phyloP scores from a whole-genome alignment of 139 green algal genomes.

The Chlamydomonas eustigma region DNA sequence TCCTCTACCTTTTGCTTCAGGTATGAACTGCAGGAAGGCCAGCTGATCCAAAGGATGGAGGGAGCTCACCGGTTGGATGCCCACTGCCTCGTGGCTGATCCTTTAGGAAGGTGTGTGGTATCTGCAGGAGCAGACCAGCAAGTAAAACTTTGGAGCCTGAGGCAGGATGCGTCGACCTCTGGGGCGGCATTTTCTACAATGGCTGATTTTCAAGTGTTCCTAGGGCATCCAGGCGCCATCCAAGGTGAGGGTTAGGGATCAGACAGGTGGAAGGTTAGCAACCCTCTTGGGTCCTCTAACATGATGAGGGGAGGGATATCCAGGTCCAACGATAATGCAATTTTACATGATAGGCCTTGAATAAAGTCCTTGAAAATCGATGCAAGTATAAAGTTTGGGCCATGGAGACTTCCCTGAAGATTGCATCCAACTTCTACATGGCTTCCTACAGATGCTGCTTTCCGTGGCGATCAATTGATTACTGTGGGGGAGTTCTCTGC shows the following conservation, averaged over 20 bases:
- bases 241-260: too few relatives aligned
- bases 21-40: conserved; percentile 36
- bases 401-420: too few relatives aligned
- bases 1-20: neutral
- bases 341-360: too few relatives aligned
- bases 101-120: conserved; percentile 20
- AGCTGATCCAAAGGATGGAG: conserved; percentile 34
- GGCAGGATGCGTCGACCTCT: neutral
- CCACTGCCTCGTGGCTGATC: conserved; percentile 24
- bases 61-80: conserved; percentile 25
- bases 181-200: neutral
- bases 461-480: conserved; percentile 26
- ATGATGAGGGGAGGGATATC: too few relatives aligned
- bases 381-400: too few relatives aligned
- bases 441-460: conserved; percentile 30
- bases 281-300: too few relatives aligned
- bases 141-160: conserved; percentile 41
- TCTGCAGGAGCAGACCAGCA: conserved; percentile 41
- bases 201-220: conserved; percentile 35
- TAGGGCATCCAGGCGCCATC: conserved; percentile 34
- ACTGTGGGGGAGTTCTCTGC: conserved; percentile 28
- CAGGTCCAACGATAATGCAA: too few relatives aligned
- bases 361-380: too few relatives aligned
- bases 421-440: too few relatives aligned
- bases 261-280: too few relatives aligned